Evolutionary conservation across 441 rosid genomes (phyloP).

Genomic region (Breynia disticha): DNA sequence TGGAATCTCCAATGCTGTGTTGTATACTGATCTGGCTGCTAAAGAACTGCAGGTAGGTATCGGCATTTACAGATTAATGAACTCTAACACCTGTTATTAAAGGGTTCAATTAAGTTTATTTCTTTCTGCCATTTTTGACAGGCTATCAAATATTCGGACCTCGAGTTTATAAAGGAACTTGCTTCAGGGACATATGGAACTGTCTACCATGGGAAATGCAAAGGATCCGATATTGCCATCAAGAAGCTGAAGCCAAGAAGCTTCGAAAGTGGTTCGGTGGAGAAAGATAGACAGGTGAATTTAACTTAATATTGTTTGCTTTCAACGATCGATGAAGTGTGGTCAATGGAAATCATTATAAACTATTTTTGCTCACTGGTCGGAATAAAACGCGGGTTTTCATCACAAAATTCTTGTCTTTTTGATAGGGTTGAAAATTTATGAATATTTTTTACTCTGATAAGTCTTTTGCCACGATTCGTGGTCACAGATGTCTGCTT

Average conservation of each 20-base stretch:
- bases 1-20: constrained; percentile 14
- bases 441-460: too few species aligned
- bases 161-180: constrained; percentile 27
- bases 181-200: constrained; percentile 37
- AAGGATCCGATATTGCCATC: constrained; percentile 34
- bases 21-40: constrained; percentile 15
- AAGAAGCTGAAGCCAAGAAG: constrained; percentile 30
- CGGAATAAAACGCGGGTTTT: too few species aligned
- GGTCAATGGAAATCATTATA: too few species aligned
- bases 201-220: constrained; percentile 38
- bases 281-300: constrained; percentile 25
- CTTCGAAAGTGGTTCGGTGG: constrained; percentile 17
- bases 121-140: constrained; percentile 11
- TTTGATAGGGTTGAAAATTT: too few species aligned
- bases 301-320: constrained; percentile 2
- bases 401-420: too few species aligned
- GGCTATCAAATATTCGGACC: constrained; percentile 27
- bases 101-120: neutral
- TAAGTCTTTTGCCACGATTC: neutral
- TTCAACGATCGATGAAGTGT: neutral
- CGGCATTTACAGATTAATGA: neutral
- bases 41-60: constrained; percentile 27
- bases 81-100: too few species aligned
- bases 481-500: neutral
- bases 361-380: too few species aligned